Evolutionary conservation across 2,329 filamentous ascomycete genomes (phyloP), one percentile per base, ranked within the genome.

Genomic region (Rugonectria rugulosa): DNA sequence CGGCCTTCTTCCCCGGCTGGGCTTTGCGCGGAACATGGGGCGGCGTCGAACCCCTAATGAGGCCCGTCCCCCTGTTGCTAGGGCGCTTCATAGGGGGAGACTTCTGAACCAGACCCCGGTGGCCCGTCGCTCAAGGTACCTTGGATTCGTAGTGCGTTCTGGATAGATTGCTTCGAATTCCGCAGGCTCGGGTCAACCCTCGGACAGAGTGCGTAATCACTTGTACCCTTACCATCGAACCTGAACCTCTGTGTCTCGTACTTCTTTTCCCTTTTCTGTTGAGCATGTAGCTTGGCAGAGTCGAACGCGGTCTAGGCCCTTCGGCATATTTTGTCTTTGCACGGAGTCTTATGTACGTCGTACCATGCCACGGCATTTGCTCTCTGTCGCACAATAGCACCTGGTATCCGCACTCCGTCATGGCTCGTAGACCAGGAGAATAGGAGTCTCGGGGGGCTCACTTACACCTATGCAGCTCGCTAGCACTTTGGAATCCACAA

Each of bases 181-280:
- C 62, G 54, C 57, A 31, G 51, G 48, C 55, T 61, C 51, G 59
- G 64, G 46, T 56, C 61, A 51, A 56, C 49, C 40, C 38, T 46
- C 37, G 43, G 46, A 46, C 34, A 24, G 48, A 43, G 43, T 53
- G 54, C 50, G 44, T 57, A 56, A 53, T 46, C 41, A 51, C 42
- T 21, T 27, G 41, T 43, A 47, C 31, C 55, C 38, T 41, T 26
- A 42, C 21, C 43, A 23, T 31, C 37, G 41, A 21, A 32, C 20
- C 42, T 31, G 32, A 43, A 46, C 23, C 45, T 34, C 42, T 34
- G 24, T 27, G 31, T 31, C 6, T 24, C 24, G 19, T 40, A 14
- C n/a, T 40, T 40, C 20, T 23, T 40, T 40, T 20, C 20, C 20
- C 19, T 27, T 56, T 56, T 56, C 40, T 34, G 41, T 34, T 37